phyloP scores from a whole-genome alignment of 2,329 filamentous ascomycete species.

The Diaporthe nobilis region DNA sequence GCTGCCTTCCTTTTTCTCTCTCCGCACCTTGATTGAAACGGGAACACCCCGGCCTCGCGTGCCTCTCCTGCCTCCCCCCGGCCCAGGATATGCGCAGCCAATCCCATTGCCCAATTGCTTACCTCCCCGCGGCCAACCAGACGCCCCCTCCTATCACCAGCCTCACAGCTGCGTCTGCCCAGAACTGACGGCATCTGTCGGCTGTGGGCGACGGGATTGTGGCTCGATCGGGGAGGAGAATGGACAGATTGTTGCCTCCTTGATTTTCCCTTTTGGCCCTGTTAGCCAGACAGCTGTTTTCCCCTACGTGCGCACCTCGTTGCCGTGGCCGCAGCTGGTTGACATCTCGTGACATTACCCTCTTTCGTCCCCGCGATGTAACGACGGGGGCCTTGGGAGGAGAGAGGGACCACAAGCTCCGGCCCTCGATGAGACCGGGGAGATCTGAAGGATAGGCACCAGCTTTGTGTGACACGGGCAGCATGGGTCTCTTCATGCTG shows the following conservation, averaged over 20 bases:
- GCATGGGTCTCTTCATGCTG: conserved; percentile 25
- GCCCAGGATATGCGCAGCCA: conserved; percentile 15
- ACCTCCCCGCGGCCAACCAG: background rate
- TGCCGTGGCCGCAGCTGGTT: conserved; percentile 5
- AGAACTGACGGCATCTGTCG: conserved; percentile 16
- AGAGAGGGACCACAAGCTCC: conserved; percentile 6
- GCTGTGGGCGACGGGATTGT: conserved; percentile 2
- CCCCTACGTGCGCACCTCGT: background rate
- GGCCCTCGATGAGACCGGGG: conserved; percentile 4
- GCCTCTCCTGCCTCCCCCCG: background rate
- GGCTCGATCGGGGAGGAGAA: background rate
- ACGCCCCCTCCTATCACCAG: conserved; percentile 10
- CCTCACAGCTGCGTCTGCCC: conserved; percentile 10
- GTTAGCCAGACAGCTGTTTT: background rate
- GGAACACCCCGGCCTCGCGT: conserved; percentile 14
- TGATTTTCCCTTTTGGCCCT: background rate
- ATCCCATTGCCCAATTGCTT: conserved; percentile 5
- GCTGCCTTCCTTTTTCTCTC: background rate
- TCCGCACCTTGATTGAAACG: conserved; percentile 28
- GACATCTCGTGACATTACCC: conserved; percentile 23
- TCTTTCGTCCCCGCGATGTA: conserved; percentile 23
- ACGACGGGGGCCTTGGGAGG: conserved; percentile 1
- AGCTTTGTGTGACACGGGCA: conserved; percentile 9
- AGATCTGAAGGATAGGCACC: conserved; percentile 2
- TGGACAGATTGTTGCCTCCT: background rate